Base-by-base conservation (phyloP, 108 stramenopile species). In the Cyclotella atomus region DNA sequence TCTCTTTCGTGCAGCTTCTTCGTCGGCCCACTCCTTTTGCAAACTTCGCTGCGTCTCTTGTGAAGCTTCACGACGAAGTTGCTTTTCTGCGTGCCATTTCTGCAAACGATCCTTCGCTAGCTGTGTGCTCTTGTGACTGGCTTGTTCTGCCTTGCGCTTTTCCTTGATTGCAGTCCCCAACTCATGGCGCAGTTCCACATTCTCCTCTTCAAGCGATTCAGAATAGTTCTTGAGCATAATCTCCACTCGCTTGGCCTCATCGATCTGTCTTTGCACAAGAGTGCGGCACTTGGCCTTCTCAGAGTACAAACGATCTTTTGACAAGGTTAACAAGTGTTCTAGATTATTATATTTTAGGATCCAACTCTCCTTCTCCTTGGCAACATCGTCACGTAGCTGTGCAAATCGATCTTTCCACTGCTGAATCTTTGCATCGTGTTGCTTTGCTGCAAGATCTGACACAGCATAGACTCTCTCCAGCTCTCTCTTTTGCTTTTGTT, bases 21-120 rank as follows among this genome's bases (percentile, higher is more conserved):
- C 20, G 8, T 35, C 68, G 28, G 17, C 21, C 49, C 68, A 55
- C 27, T 69, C 53, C 29, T 56, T 55, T 27, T 69, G 23, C 68
- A 50, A n/a, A 4, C 14, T 16, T 50, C 19, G 9, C 19, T 50
- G 8, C 15, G n/a, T 50, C 16, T n/a, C n/a, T n/a, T 50, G 49
- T 29, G 24, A 23, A 16, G 54, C 54, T 28, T 8, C 3, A 2
- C 54, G 21, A 4, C 54, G 54, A 3, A 25, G 25, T 4, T 29
- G 5, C 4, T 28, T 25, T 29, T 55, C 54, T 9, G 4, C 25
- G 16, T 55, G 54, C 54, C 54, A 55, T 55, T 55, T 55, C 5
- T 25, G 25, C 6, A 55, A 27, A 6, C 54, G 4, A 9, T 4
- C 4, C 16, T 55, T 25, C 2, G 54, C 54, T 9, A 55, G 17